Evolutionary conservation across 1,139 yeast genomes (phyloP).

Genomic region (Kodamaea arcana): DNA sequence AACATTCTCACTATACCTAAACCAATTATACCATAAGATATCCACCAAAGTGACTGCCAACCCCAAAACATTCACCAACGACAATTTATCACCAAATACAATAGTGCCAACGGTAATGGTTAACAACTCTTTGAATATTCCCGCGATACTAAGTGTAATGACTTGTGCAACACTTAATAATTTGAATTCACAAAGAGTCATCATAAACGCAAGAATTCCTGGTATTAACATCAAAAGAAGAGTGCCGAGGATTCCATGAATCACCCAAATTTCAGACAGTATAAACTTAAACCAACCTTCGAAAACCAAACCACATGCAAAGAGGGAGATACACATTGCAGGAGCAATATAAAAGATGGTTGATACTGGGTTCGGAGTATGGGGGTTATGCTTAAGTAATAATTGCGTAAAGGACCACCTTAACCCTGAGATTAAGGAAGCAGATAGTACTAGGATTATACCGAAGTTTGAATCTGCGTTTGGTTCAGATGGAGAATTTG

Average conservation of each 20-base stretch:
- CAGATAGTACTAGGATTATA: constrained; percentile 65
- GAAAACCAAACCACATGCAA: constrained; percentile 54
- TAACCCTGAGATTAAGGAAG: constrained; percentile 81
- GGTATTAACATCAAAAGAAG: constrained; percentile 65
- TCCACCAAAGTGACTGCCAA: constrained; percentile 70
- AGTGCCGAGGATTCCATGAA: constrained; percentile 53
- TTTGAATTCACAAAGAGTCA: constrained; percentile 88
- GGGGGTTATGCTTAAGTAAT: constrained; percentile 56
- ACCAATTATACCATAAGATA: constrained; percentile 76
- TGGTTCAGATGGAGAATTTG: constrained; percentile 12
- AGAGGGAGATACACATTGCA: constrained; percentile 63
- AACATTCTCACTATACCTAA: constrained; percentile 37
- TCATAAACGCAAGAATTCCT: constrained; percentile 80
- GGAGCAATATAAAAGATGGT: constrained; percentile 86
- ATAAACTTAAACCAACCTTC: constrained; percentile 63
- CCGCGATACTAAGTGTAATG: constrained; percentile 82
- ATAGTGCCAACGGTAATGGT: constrained; percentile 71
- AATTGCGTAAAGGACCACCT: constrained; percentile 95
- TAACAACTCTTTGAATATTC: constrained; percentile 84
- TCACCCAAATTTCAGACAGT: constrained; percentile 58
- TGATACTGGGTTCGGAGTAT: constrained; percentile 68
- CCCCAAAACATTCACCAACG: constrained; percentile 69
- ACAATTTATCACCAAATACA: constrained; percentile 70
- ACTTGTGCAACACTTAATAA: constrained; percentile 80
- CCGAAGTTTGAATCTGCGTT: constrained; percentile 41